Evolutionary conservation across 225 moss, liverwort and hornwort species (phyloP), one percentile per base, ranked within the genome.

Genomic region (Bryoerythrophyllum caledonicum): DNA sequence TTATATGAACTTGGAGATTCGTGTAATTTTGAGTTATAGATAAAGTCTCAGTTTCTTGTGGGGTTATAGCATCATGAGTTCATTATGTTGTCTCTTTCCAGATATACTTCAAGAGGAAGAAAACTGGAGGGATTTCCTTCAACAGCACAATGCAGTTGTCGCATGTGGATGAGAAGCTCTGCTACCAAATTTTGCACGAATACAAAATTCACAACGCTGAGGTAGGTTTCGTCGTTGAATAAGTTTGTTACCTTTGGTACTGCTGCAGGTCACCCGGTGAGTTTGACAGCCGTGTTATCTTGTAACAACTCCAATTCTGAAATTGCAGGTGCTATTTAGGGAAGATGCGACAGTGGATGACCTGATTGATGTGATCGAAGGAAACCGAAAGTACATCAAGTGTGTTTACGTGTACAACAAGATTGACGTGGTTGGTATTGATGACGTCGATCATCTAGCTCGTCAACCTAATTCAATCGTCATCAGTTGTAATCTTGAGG

Each of bases 121-220:
- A 99, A 75, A 99, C 95, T 6, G 99, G 99, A 80, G 99, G 99
- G 77, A 95, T 99, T 28, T 99, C 99, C 52, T 99, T 95, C 74
- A 99, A 99, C 81, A 99, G 95, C 79, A 99, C 99, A 25, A 38
- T 89, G 79, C 93, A 89, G 75, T 77, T 95, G 78, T 82, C 93
- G 19, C 85, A 99, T 82, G 99, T 99, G 64, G 99, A 99, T 83
- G 99, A 99, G 73, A 99, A 99, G 82, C 95, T 99, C n/a, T 99
- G 95, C 72, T 99, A 99, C 76, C 99, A 99, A 80, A 99, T 99
- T 71, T 85, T 99, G 77, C 99, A 99, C 57, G 99, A 99, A 81
- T 99, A 99, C 85, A 99, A 99, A 88, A 99, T 99, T 79, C 99
- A 99, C 79, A 99, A 99, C 86, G 99, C 99, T 58, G 97, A 99